phyloP scores from a whole-genome alignment of 345 rosid genomes.

The Rubroshorea leprosula region DNA sequence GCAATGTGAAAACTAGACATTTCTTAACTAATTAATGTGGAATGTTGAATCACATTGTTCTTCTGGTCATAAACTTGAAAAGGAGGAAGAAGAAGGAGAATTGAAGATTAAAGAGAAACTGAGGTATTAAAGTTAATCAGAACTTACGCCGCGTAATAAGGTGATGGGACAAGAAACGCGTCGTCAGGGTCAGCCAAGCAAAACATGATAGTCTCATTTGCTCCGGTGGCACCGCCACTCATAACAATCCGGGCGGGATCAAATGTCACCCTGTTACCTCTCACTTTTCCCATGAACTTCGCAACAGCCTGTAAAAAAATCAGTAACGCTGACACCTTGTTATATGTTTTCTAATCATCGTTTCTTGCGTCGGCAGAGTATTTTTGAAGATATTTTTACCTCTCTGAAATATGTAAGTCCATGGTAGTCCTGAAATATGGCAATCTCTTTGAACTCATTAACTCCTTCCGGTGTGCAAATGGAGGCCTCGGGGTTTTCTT shows the following conservation, averaged over 20 bases:
- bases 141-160: constrained; percentile 87
- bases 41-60: too few species aligned
- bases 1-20: too few species aligned
- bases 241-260: constrained; percentile 69
- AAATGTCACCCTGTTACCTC: constrained; percentile 53
- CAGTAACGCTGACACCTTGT: too few species aligned
- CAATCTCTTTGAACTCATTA: constrained; percentile 49
- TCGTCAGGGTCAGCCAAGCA: constrained; percentile 86
- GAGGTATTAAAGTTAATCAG: too few species aligned
- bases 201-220: constrained; percentile 68
- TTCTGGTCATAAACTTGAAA: too few species aligned
- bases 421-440: constrained; percentile 82
- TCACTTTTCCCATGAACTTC: constrained; percentile 63
- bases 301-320: constrained; percentile 88
- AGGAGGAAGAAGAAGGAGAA: too few species aligned
- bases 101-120: too few species aligned
- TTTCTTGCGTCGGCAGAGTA: not conserved
- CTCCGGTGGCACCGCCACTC: constrained; percentile 94
- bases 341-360: too few species aligned
- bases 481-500: constrained; percentile 59
- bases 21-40: too few species aligned
- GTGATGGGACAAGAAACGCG: constrained; percentile 76
- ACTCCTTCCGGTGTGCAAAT: constrained; percentile 67
- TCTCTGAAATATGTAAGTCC: constrained; percentile 64
- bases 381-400: constrained; percentile 25